phyloP scores from a whole-genome alignment of 1,284 basidiomycete species.

The Ceratobasidium sp. region DNA sequence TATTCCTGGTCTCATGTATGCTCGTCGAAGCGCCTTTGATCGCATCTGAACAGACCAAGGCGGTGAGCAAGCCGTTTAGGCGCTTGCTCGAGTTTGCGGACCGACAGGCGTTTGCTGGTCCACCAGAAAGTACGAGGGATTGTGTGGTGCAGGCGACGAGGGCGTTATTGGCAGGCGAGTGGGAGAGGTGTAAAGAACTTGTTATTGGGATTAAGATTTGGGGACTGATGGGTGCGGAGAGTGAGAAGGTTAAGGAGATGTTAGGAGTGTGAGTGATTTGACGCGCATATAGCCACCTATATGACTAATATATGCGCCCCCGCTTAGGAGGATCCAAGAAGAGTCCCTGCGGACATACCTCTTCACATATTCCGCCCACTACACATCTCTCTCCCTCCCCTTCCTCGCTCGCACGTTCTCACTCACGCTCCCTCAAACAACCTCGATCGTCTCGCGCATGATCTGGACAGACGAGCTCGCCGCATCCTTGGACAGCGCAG shows the following conservation, averaged over 20 bases:
- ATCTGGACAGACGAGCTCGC: constrained; percentile 98
- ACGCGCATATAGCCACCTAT: neutral
- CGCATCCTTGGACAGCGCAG: constrained; percentile 92
- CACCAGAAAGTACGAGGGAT: constrained; percentile 97
- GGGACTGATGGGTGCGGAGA: constrained; percentile 92
- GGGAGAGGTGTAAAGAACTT: constrained; percentile 94
- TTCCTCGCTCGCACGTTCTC: constrained; percentile 74
- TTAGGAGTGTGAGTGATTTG: constrained; percentile 79
- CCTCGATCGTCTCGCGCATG: constrained; percentile 97
- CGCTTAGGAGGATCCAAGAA: constrained; percentile 93
- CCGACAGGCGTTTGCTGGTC: constrained; percentile 97
- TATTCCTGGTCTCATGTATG: constrained; percentile 99
- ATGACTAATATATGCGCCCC: neutral
- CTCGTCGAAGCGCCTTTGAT: constrained; percentile 96
- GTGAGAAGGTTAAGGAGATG: constrained; percentile 90
- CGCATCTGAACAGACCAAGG: constrained; percentile 92
- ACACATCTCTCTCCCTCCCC: constrained; percentile 90
- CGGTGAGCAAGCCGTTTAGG: constrained; percentile 95
- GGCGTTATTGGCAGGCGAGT: constrained; percentile 96
- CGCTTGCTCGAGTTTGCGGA: constrained; percentile 97
- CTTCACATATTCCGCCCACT: constrained; percentile 98
- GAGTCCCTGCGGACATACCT: constrained; percentile 97
- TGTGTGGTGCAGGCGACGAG: constrained; percentile 99
- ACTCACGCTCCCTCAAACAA: constrained; percentile 83
- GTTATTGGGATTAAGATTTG: constrained; percentile 98